Base-by-base conservation (phyloP, 805 yeast species). In the Starmerella bacillaris region DNA sequence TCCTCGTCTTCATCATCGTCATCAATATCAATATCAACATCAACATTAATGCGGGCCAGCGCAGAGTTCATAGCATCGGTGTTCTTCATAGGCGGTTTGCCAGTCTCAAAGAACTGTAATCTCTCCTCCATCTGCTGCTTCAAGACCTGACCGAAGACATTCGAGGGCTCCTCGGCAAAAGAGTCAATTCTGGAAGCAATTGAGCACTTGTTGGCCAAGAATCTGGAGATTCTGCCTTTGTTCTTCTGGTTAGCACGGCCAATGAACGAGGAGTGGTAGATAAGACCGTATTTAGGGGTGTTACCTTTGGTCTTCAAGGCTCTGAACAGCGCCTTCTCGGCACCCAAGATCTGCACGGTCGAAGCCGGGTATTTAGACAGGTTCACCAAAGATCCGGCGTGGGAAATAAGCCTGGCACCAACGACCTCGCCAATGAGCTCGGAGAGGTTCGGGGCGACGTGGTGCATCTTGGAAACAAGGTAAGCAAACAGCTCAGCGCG, bases 221-320 rank as follows among this genome's bases (percentile, higher is more conserved):
- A 89, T 65, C 98, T 78, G 33, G 98, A 86, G 49, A 89, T 89
- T 70, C 96, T 78, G 62, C 98, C 98, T 74, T 89, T 89, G 68
- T 89, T 89, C 68, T 89, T 89, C 47, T 92, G 75, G 44, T 83
- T 67, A 41, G 98, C 98, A 60, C 72, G 77, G 50, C 94, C 93
- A 52, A 83, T 82, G 60, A 82, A 82, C 21, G 92, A 78, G 31
- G 94, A 79, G 64, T 84, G 94, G 68, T 84, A 83, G 53, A 83
- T 80, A 56, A 83, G 71, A 54, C 95, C 95, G 60, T 83, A 83
- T 59, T 83, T 83, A 49, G 95, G 95, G 48, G 95, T 83, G 64
- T 84, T 80, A 58, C 92, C 93, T 64, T 83, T 83, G 45, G 94
- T 84, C 67, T 83, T 83, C 59, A 83, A 71, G 44, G 95, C 95